Evolutionary conservation across 768 basidiomycete genomes (phyloP), one percentile per base, ranked within the genome.

Genomic region (Psilocybe tampanensis): DNA sequence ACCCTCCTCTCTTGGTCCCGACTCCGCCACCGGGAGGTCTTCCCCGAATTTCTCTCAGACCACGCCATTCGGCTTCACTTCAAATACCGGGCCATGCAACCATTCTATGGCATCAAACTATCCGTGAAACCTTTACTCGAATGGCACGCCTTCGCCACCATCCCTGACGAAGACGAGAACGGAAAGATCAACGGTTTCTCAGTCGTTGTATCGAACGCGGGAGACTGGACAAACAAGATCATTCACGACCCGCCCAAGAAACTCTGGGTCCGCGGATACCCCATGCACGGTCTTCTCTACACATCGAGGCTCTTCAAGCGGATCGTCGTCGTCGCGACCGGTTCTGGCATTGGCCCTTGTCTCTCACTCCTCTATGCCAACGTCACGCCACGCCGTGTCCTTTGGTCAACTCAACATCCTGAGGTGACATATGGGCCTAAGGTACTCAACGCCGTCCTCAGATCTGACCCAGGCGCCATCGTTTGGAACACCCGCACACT

Each of bases 61-160:
- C 82, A 84, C 60, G 81, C 79, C 21, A 76, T 82, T 59, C 75
- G 82, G 23, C 69, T 84, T 26, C 77, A 84, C 71, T 84, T 83
- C 69, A 76, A 81, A 41, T 83, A 83, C 58, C 51, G 56, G 41
- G 48, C 68, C 63, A 81, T 71, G 78, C 60, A 65, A 21, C 69
- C 67, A 52, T 74, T 72, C 56, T 70, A 70, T 50, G 68, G 68
- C 5, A 58, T 74, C 54, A 72, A 70, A 44, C 52, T 73, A 8
- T 74, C 73, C n/a, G 69, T 61, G 18, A 67, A 63, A 17, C 81
- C 80, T 5, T 69, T 82, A 18, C 52, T 75, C 13, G 80, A 83
- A 62, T 81, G 80, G 80, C 80, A 82, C 62, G 75, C 75, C 0
- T 82, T 81, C 58, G 81, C 79, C 1, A 77, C 77, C 15, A 71